Base-by-base conservation (phyloP, 345 rosid species). In the Turritis glabra region DNA sequence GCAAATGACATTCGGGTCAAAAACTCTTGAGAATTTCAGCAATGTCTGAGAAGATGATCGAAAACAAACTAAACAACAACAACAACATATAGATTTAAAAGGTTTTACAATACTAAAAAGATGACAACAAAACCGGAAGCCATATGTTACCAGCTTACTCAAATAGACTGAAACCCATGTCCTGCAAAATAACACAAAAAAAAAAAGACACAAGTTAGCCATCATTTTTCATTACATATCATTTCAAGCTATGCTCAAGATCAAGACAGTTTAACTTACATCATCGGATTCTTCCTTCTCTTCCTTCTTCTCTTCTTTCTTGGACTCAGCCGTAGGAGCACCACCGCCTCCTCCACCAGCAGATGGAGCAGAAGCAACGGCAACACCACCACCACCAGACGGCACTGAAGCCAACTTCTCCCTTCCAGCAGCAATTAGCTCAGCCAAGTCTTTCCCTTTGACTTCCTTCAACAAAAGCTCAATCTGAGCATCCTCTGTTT, bases 331-430 rank as follows among this genome's bases (percentile, higher is more conserved):
- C 0, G 88, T 88, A 0, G 83, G 66, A 15, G 80, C 87, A 2
- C 67, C 79, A 41, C 63, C 85, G 2, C 74, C 89, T 0, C 73
- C 85, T 0, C 80, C 81, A 6, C 81, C 87, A 30, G 82, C 50
- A 1, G 79, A 67, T 27, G 79, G 74, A 8, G 84, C 80, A 22
- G 86, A 56, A 5, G 84, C 79, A 18, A 83, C 72, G 0, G 71
- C 81, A 5, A 76, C 89, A 57, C 78, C 88, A 7, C 54, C 87
- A 19, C 74, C 92, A 69, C 93, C 93, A 19, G 79, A 70, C 2
- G 97, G 97, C 0, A 90, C 93, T 0, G 92, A 85, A 55, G 96
- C 91, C 66, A 90, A 53, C 82, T 90, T 93, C 82, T 90, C 96
- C 83, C 91, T 79, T 17, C 98, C 98, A 1, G 89, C 67, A 1